A percentile compares a stretch with the other conserved stretches of the same genome.
Conservation (phyloP, 2,329 filamentous ascomycete species). For the Beauveria varroae region DNA sequence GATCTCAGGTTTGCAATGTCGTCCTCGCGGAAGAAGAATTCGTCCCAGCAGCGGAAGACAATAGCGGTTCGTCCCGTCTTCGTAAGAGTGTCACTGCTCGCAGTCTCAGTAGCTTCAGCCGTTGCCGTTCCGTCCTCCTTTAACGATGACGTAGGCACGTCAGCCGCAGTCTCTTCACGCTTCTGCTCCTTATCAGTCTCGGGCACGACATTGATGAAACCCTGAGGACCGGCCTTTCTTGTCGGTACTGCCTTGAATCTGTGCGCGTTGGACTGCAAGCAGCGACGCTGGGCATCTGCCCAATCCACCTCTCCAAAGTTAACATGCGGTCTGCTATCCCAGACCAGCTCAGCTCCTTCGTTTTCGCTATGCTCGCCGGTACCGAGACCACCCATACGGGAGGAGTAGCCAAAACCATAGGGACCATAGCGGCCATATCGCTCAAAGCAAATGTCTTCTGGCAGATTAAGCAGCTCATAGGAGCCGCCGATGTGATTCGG, state of each 20-base stretch:
- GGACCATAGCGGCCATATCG: slow-evolving; percentile 80
- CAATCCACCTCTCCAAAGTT: slow-evolving; percentile 74
- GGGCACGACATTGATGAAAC: slow-evolving; percentile 42
- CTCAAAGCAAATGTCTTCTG: slow-evolving; percentile 87
- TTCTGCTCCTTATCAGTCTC: slow-evolving; percentile 10
- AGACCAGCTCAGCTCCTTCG: slow-evolving; percentile 73
- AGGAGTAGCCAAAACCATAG: slow-evolving; percentile 83
- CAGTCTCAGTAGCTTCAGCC: background rate
- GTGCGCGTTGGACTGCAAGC: slow-evolving; percentile 60
- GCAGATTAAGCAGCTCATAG: slow-evolving; percentile 69
- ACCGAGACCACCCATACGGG: slow-evolving; percentile 69
- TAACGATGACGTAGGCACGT: slow-evolving; percentile 14
- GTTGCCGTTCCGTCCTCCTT: slow-evolving; percentile 13
- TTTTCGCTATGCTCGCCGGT: slow-evolving; percentile 79
- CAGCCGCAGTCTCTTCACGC: slow-evolving; percentile 3
- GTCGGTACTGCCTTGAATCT: slow-evolving; percentile 53
- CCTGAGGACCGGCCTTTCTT: slow-evolving; percentile 34
- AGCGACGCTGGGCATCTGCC: slow-evolving; percentile 70
- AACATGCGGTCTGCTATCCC: slow-evolving; percentile 62
- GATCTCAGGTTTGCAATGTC: slow-evolving; percentile 76
- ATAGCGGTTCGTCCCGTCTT: slow-evolving; percentile 60
- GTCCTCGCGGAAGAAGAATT: slow-evolving; percentile 70
- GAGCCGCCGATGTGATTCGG: slow-evolving; percentile 83
- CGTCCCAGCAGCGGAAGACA: slow-evolving; percentile 75
- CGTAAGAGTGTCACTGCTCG: slow-evolving; percentile 18